A percentile compares a stretch with the other conserved stretches of the same genome.
Evolutionary conservation across 2,329 filamentous ascomycete genomes (phyloP).

Genomic region (Neopestalotiopsis rosae): DNA sequence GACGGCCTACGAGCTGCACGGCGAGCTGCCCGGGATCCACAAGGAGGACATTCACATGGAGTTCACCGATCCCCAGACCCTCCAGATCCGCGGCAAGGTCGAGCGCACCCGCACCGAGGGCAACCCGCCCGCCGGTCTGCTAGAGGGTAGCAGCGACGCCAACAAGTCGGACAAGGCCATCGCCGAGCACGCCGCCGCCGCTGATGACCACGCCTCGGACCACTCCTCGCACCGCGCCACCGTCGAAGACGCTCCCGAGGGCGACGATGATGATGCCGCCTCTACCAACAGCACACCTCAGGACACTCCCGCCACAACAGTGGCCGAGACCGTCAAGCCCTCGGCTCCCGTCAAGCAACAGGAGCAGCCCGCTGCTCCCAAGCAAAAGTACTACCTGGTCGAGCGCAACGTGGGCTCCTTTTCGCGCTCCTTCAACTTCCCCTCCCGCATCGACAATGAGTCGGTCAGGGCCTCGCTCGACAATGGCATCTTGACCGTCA

Average conservation of each 20-base stretch:
- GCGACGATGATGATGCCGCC: constrained; percentile 31
- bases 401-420: constrained; percentile 73
- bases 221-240: constrained; percentile 58
- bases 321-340: constrained; percentile 40
- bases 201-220: constrained; percentile 22
- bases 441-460: constrained; percentile 66
- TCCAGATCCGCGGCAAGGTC: constrained; percentile 72
- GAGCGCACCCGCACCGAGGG: constrained; percentile 68
- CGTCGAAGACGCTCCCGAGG: constrained; percentile 65
- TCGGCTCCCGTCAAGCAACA: constrained; percentile 21
- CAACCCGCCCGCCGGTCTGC: constrained; percentile 52
- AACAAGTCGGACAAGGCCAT: constrained; percentile 40
- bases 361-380: constrained; percentile 32
- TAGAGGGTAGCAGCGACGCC: constrained; percentile 41
- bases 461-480: constrained; percentile 65
- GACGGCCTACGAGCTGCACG: constrained; percentile 75
- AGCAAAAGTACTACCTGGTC: constrained; percentile 56
- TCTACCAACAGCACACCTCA: constrained; percentile 24
- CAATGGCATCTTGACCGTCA: constrained; percentile 68
- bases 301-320: constrained; percentile 32
- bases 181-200: constrained; percentile 28
- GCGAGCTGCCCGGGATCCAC: constrained; percentile 77
- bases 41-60: constrained; percentile 79
- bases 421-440: constrained; percentile 72
- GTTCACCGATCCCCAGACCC: constrained; percentile 77